Evolutionary conservation across 306 rosid species (phyloP).

Genomic region (Alnus glutinosa): DNA sequence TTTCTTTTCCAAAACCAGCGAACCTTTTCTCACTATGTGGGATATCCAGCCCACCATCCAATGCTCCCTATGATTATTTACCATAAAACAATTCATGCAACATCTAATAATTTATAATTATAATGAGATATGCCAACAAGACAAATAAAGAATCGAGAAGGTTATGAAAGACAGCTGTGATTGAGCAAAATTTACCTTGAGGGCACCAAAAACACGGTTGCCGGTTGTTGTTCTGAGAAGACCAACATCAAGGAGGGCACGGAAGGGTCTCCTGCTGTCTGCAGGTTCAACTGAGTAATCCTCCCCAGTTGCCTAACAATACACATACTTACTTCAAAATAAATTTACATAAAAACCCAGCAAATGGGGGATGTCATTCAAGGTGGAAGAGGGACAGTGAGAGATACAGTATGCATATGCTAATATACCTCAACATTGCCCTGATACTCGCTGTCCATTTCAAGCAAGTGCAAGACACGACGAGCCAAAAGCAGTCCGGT

Average conservation of each 20-base stretch:
- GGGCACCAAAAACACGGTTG: conserved; percentile 86
- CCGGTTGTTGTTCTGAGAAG: conserved; percentile 83
- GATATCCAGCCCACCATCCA: conserved; percentile 90
- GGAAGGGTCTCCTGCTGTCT: conserved; percentile 90
- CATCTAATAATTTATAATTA: neutral
- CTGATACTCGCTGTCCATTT: conserved; percentile 79
- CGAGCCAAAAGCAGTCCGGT: conserved; percentile 94
- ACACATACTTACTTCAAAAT: neutral
- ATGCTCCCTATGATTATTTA: conserved; percentile 57
- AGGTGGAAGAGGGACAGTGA: too few species aligned
- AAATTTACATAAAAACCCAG: neutral
- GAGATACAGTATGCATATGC: too few species aligned
- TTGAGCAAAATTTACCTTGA: conserved; percentile 38
- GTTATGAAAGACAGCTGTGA: neutral
- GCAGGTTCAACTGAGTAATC: conserved; percentile 91
- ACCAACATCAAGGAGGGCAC: conserved; percentile 96
- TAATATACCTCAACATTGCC: conserved; percentile 83
- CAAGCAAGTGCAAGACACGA: conserved; percentile 66
- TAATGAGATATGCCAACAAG: neutral
- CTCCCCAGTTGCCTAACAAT: conserved; percentile 73
- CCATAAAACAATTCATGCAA: neutral
- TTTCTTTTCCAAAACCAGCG: conserved; percentile 73
- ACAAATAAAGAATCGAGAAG: neutral
- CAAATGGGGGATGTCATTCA: neutral
- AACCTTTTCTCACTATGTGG: conserved; percentile 92